Evolutionary conservation across 306 rosid genomes (phyloP).

Genomic region (Neltuma alba): DNA sequence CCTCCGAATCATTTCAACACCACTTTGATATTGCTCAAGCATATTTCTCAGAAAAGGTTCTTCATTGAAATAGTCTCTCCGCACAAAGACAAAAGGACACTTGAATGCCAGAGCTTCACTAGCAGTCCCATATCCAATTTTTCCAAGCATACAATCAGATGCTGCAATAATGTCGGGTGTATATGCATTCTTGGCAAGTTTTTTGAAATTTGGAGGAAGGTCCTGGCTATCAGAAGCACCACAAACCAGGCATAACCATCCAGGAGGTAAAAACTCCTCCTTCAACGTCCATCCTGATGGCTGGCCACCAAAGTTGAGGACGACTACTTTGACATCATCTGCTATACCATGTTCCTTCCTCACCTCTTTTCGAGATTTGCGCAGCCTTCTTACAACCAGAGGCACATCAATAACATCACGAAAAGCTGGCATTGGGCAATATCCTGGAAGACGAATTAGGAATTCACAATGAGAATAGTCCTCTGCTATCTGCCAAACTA

Average conservation of each 20-base stretch:
- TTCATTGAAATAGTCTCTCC: constrained; percentile 96
- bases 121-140: constrained; percentile 93
- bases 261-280: too few species aligned
- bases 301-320: constrained; percentile 98
- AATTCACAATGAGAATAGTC: constrained; percentile 96
- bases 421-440: too few species aligned
- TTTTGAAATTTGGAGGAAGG: constrained; percentile 80
- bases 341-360: constrained; percentile 74
- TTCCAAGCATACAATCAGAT: constrained; percentile 97
- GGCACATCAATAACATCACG: too few species aligned
- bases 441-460: too few species aligned
- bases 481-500: constrained; percentile 98
- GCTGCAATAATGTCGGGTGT: constrained; percentile 94
- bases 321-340: constrained; percentile 72
- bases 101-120: constrained; percentile 92
- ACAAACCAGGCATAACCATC: too few species aligned
- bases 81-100: constrained; percentile 91
- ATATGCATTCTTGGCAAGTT: constrained; percentile 79
- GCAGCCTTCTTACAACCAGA: too few species aligned
- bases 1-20: constrained; percentile 96
- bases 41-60: constrained; percentile 96
- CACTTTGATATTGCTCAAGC: constrained; percentile 92
- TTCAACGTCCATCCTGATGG: constrained; percentile 92
- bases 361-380: too few species aligned
- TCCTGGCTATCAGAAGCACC: constrained; percentile 75